Evolutionary conservation across 139 green algal species (phyloP).

Genomic region (Ulvella scutata): DNA sequence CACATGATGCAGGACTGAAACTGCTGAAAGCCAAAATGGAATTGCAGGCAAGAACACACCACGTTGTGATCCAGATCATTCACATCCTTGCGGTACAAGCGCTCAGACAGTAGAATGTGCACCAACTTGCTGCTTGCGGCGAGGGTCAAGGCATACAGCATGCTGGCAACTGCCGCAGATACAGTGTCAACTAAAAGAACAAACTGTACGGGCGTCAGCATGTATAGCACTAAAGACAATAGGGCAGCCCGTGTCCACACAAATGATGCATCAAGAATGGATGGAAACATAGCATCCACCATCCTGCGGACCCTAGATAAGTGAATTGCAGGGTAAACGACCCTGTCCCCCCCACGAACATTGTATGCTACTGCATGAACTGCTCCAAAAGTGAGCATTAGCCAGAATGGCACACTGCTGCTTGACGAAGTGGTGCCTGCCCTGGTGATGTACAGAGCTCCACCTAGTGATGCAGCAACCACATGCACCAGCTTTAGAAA

Average conservation of each 20-base stretch:
- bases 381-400: not conserved
- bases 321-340: not conserved
- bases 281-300: not conserved
- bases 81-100: not conserved
- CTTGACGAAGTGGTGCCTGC: not conserved
- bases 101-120: not conserved
- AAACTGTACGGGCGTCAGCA: not conserved
- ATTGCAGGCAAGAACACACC: not conserved
- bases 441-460: not conserved
- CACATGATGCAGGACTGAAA: not conserved
- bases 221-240: not conserved
- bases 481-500: not conserved
- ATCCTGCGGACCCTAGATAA: not conserved
- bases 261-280: not conserved
- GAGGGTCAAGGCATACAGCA: not conserved
- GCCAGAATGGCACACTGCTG: not conserved
- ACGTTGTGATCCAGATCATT: not conserved
- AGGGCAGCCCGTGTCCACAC: not conserved
- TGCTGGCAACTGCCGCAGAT: not conserved
- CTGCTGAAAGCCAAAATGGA: not conserved
- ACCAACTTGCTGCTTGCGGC: not conserved
- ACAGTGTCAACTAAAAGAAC: not conserved
- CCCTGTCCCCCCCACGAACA: not conserved
- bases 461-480: not conserved
- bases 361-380: not conserved